A percentile compares a stretch with the other conserved stretches of the same genome.
Conservation (phyloP, 257 asterid genomes). For the Salvia rosmarinus region DNA sequence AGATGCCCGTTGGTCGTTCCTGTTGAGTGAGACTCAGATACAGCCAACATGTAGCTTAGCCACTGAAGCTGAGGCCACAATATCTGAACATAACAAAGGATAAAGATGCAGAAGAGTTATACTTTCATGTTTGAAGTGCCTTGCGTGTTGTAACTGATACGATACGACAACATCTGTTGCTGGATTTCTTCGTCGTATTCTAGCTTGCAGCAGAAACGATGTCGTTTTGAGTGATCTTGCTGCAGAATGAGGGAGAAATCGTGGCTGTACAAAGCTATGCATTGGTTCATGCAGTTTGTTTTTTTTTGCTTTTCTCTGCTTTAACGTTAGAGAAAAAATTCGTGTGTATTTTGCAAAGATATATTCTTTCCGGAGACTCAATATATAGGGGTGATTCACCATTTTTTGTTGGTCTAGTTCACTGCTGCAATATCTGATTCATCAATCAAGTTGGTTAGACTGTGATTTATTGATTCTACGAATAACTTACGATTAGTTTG, state of each 20-base stretch:
- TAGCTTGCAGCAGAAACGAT: slow-evolving; percentile 25
- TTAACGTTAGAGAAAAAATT: slow-evolving; percentile 7
- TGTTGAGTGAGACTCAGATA: slow-evolving; percentile 42
- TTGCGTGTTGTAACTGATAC: slow-evolving; percentile 21
- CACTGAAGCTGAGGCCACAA: slow-evolving; percentile 34
- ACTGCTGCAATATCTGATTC: too few relatives aligned
- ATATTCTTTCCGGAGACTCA: slow-evolving; percentile 13
- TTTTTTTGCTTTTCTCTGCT: slow-evolving; percentile 24
- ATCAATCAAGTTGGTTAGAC: too few relatives aligned
- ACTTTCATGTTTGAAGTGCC: slow-evolving; percentile 20
- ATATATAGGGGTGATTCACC: too few relatives aligned
- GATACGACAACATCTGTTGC: neutral
- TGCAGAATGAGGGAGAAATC: slow-evolving; percentile 24
- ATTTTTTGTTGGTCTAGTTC: too few relatives aligned
- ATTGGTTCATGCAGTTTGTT: slow-evolving; percentile 33
- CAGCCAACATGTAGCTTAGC: slow-evolving; percentile 40
- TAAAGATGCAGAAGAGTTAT: slow-evolving; percentile 24
- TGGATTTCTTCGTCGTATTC: slow-evolving; percentile 13
- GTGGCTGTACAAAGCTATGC: slow-evolving; percentile 32
- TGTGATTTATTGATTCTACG: too few relatives aligned
- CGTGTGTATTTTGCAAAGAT: slow-evolving; percentile 20
- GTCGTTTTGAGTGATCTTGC: neutral
- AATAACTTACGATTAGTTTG: too few relatives aligned
- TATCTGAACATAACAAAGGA: slow-evolving; percentile 38
- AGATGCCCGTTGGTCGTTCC: slow-evolving; percentile 38